Conservation (phyloP, 176 grass and related monocot species). For the Phoenix roebelenii region DNA sequence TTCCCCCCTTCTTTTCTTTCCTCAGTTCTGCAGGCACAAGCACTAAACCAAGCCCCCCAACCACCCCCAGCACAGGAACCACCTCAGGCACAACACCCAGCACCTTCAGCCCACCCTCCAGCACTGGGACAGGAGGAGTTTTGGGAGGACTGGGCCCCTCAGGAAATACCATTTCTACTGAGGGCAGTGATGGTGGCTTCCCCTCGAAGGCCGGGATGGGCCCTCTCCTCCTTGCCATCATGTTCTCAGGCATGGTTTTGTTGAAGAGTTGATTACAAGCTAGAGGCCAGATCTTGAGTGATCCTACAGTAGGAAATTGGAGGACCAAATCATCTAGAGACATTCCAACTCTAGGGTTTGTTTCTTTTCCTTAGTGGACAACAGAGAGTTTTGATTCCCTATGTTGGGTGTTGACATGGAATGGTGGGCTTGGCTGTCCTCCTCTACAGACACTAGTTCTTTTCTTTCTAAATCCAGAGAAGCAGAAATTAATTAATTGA, state of each 20-base stretch:
- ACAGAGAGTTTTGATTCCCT: constrained; percentile 26
- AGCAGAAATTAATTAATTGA: no score
- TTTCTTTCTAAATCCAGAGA: no score
- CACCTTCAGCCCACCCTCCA: constrained; percentile 4
- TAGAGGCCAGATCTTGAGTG: constrained; percentile 12
- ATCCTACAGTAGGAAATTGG: not conserved
- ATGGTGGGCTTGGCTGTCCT: no score
- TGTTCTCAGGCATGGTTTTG: constrained; percentile 32
- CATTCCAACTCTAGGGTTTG: not conserved
- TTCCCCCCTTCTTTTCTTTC: not conserved
- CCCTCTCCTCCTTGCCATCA: constrained; percentile 15
- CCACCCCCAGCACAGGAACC: not conserved
- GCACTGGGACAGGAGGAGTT: not conserved
- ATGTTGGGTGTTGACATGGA: constrained; percentile 10
- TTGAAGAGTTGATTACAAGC: constrained; percentile 22
- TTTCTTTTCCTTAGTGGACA: constrained; percentile 27
- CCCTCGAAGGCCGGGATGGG: constrained; percentile 5
- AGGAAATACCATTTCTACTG: constrained; percentile 30
- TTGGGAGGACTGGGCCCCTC: constrained; percentile 48
- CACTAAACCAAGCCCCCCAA: not conserved
- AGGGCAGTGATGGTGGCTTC: constrained; percentile 8
- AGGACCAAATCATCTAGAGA: no score
- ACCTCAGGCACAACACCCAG: constrained; percentile 2
- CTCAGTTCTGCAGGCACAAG: constrained; percentile 15
- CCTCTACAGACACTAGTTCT: no score